A percentile compares a stretch with the other conserved stretches of the same genome.
Evolutionary conservation across 2,329 filamentous ascomycete species (phyloP).

Genomic region (Colletotrichum abscissum): DNA sequence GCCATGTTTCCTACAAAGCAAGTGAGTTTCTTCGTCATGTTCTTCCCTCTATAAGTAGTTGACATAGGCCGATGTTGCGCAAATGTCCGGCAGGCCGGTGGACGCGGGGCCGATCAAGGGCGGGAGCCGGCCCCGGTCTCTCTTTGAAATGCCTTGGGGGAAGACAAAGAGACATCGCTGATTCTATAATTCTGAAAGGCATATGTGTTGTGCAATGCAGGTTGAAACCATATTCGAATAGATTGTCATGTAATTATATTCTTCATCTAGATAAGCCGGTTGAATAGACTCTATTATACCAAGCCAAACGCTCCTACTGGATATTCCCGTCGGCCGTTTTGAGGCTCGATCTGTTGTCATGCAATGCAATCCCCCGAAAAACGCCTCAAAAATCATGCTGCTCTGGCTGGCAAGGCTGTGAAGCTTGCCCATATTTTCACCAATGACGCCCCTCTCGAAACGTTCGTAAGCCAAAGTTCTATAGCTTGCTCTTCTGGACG

Average conservation of each 20-base stretch:
- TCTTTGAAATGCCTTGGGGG: background rate
- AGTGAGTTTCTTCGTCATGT: background rate
- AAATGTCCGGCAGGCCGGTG: background rate
- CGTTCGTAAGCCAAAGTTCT: background rate
- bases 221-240: background rate
- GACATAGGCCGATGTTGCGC: background rate
- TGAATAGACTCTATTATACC: constrained; percentile 13
- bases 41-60: too few species aligned
- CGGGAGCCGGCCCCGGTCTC: background rate
- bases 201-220: background rate
- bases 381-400: constrained; percentile 10
- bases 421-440: background rate
- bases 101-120: background rate
- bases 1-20: fast-evolving
- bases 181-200: background rate
- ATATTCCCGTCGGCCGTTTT: constrained; percentile 30
- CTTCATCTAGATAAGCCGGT: constrained; percentile 6
- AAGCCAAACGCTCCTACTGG: constrained; percentile 34
- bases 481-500: constrained; percentile 43
- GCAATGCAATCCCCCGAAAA: constrained; percentile 18
- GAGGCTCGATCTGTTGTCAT: constrained; percentile 30
- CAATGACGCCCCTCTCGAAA: background rate
- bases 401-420: background rate
- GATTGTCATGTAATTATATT: background rate
- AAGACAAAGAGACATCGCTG: too few species aligned